Evolutionary conservation across 176 grass and related monocot genomes (phyloP), one percentile per base, ranked within the genome.

Genomic region (Aechmea fasciata): DNA sequence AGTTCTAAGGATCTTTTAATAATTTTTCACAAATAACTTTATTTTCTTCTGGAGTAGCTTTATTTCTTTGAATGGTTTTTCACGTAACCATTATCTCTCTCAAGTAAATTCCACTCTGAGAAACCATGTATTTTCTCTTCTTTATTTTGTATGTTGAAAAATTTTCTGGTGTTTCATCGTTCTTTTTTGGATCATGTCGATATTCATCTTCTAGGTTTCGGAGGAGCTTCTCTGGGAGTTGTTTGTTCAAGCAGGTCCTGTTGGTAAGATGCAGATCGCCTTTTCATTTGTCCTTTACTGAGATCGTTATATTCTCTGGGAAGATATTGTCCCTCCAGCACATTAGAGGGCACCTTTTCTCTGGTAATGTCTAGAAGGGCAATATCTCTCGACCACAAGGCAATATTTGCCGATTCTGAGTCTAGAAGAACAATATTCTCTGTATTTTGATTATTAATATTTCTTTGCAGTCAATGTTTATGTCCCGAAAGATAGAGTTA

Each of bases 401-500:
- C 33, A 41, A 41, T 41, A 41, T 41, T 41, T 41, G 6, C 33
- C 33, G 33, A 41, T 41, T 41, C 33, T 41, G 33, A 6, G 33
- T 41, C 33, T 41, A 41, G 33, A 41, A 7, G 33, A 41, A 41
- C 33, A 41, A 41, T 41, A 7, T 41, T 7, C 33, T 33, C 3
- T 41, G 33, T 6, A 41, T 41, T 41, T 41, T 41, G 33, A 41
- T 41, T 41, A n/a, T 61, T 19, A 61, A 61, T 19, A 18, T 61
- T 69, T 29, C 26, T 82, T 77, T 90, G 51, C 75, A 99, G 94
- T 99, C 79, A 99, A 99, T 88, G 94, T 99, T 41, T 99, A 99
- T 68, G 95, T 99, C 64, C 95, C 95, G 28, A 99, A 99, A 85
- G 95, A 99, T 80, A 90, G 95, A 85, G 95, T 99, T 78, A 94